Percentiles rank a stretch among this genome's conserved stretches.
Conservation (phyloP, 1,284 basidiomycete species). For the Fistulinella staudtii region DNA sequence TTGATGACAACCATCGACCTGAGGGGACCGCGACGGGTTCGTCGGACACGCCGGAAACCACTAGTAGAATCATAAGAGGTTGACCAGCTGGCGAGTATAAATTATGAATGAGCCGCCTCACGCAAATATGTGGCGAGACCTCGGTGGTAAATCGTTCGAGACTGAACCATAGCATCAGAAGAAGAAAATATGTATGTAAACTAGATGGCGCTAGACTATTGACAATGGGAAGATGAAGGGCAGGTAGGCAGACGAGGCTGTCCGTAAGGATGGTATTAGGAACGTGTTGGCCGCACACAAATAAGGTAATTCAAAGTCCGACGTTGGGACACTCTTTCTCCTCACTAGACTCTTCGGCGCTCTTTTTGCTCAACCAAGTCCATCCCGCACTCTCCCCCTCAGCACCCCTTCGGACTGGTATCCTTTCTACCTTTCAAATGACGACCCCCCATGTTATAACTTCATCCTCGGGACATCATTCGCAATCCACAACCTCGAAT, state of each 20-base stretch:
- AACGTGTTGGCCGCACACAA: constrained; percentile 29
- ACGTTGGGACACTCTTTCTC: constrained; percentile 23
- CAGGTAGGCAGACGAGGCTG: background rate
- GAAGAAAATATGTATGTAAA: too few species aligned
- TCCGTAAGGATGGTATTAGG: too few species aligned
- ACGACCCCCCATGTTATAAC: constrained; percentile 75
- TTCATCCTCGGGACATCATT: constrained; percentile 61
- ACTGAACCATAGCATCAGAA: too few species aligned
- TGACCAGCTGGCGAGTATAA: constrained; percentile 15
- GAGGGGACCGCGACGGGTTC: constrained; percentile 4
- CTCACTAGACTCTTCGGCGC: constrained; percentile 22
- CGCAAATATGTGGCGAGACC: constrained; percentile 1
- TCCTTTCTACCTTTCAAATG: constrained; percentile 39
- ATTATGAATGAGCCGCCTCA: constrained; percentile 7
- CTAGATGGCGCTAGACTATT: background rate
- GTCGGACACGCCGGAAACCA: too few species aligned
- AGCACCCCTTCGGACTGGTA: constrained; percentile 30
- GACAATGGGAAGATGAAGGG: background rate
- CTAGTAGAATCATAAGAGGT: constrained; percentile 1
- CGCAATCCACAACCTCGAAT: constrained; percentile 57
- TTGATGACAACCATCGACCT: background rate
- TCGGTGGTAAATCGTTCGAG: constrained; percentile 8
- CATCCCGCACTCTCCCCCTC: constrained; percentile 26
- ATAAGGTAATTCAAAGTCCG: constrained; percentile 34
- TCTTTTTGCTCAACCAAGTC: constrained; percentile 22